phyloP scores from a whole-genome alignment of 768 basidiomycete species.

The Psilocybe cubensis region DNA sequence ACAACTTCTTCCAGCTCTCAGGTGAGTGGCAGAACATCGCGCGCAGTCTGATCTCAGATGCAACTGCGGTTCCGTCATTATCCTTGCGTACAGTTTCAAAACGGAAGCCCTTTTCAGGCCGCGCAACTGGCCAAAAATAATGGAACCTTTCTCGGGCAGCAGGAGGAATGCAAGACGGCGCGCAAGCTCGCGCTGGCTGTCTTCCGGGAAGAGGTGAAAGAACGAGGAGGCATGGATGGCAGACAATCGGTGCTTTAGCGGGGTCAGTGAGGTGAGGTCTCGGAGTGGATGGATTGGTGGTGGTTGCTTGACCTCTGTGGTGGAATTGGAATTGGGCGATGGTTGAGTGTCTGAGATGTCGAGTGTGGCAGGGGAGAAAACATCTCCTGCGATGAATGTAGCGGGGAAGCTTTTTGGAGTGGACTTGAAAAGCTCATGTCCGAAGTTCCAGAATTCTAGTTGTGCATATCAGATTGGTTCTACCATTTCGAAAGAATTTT shows the following conservation, averaged over 20 bases:
- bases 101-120: constrained; percentile 31
- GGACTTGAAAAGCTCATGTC: constrained; percentile 62
- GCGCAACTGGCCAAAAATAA: constrained; percentile 41
- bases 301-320: too few species aligned
- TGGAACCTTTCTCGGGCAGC: constrained; percentile 33
- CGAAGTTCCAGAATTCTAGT: constrained; percentile 66
- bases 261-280: constrained; percentile 27
- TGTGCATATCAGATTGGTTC: background rate
- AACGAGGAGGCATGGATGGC: constrained; percentile 45
- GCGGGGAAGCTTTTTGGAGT: constrained; percentile 56
- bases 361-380: constrained; percentile 49
- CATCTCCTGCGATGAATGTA: constrained; percentile 58
- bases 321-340: background rate
- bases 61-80: background rate
- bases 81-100: background rate
- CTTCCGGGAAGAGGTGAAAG: constrained; percentile 40
- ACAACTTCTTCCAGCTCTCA: constrained; percentile 38
- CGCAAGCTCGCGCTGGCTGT: constrained; percentile 32
- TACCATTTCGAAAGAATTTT: background rate
- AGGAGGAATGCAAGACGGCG: constrained; percentile 33
- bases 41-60: background rate
- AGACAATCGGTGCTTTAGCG: constrained; percentile 45
- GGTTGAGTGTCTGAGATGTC: constrained; percentile 17
- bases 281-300: background rate
- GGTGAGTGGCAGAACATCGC: constrained; percentile 43